Evolutionary conservation across 2,329 filamentous ascomycete species (phyloP).

Genomic region (Dactylellina drechsleri): DNA sequence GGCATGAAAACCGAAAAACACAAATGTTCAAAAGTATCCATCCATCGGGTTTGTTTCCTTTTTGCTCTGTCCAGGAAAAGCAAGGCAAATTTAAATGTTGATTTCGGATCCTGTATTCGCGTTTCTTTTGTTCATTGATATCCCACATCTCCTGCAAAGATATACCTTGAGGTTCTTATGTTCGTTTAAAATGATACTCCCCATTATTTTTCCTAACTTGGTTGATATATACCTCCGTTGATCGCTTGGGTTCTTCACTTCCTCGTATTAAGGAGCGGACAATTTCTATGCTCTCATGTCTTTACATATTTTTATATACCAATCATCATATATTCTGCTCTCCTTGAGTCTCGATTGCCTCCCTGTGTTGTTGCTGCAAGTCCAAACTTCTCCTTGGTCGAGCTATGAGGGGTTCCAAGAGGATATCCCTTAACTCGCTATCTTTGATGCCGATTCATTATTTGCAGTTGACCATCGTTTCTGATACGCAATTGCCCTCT

Average conservation of each 20-base stretch:
- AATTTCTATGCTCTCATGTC: slow-evolving; percentile 25
- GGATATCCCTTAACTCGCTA: slow-evolving; percentile 12
- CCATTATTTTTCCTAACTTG: slow-evolving; percentile 22
- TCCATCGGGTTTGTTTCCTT: slow-evolving; percentile 36
- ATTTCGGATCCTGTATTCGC: slow-evolving; percentile 48
- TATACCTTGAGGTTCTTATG: slow-evolving; percentile 31
- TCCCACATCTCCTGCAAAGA: slow-evolving; percentile 50
- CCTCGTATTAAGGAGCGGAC: slow-evolving; percentile 3
- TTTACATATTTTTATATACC: slow-evolving; percentile 39
- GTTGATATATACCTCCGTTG: slow-evolving; percentile 26
- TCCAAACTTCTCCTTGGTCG: neutral
- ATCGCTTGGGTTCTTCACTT: slow-evolving; percentile 20
- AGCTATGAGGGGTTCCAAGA: neutral
- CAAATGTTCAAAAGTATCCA: slow-evolving; percentile 49
- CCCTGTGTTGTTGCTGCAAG: slow-evolving; percentile 1
- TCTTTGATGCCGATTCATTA: slow-evolving; percentile 2
- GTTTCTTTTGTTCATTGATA: slow-evolving; percentile 33
- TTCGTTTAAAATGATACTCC: slow-evolving; percentile 47
- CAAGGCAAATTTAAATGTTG: slow-evolving; percentile 54
- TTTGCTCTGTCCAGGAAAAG: slow-evolving; percentile 52
- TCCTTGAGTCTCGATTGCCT: neutral
- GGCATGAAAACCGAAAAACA: slow-evolving; percentile 52
- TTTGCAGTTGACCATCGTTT: slow-evolving; percentile 14
- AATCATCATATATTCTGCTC: slow-evolving; percentile 31
- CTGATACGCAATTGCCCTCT: slow-evolving; percentile 18